phyloP scores from a whole-genome alignment of 306 rosid genomes.

The Clitoria ternatea region DNA sequence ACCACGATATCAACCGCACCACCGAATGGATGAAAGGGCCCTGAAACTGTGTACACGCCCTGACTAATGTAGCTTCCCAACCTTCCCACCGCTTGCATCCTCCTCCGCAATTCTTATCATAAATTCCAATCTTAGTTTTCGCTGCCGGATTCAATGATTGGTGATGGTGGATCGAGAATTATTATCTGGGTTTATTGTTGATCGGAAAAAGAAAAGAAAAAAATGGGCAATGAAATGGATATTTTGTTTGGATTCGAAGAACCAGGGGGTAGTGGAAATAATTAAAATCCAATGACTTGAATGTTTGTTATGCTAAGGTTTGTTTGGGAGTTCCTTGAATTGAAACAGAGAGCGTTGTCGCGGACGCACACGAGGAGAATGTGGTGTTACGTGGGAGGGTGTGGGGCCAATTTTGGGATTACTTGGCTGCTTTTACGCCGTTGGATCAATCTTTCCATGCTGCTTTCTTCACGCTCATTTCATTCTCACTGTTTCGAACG shows the following conservation, averaged over 20 bases:
- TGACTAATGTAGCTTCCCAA: slow-evolving; percentile 62
- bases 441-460: slow-evolving; percentile 1
- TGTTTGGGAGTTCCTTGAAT: too few relatives aligned
- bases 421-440: neutral
- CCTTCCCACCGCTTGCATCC: slow-evolving; percentile 87
- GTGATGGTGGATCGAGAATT: too few relatives aligned
- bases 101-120: slow-evolving; percentile 9
- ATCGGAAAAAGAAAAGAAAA: too few relatives aligned
- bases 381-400: neutral
- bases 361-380: too few relatives aligned
- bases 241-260: neutral
- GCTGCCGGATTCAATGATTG: too few relatives aligned
- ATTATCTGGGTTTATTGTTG: neutral
- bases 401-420: neutral
- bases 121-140: neutral
- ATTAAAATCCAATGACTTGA: too few relatives aligned
- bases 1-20: slow-evolving; percentile 96
- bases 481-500: neutral
- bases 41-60: slow-evolving; percentile 76
- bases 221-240: neutral
- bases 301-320: too few relatives aligned
- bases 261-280: neutral
- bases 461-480: slow-evolving; percentile 24
- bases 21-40: slow-evolving; percentile 88
- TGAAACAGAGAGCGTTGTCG: too few relatives aligned